These are phyloP conservation scores for Malassezia japonica DNA, from an alignment of 1,284 basidiomycete species.

Conservation along the genomic window DNA sequence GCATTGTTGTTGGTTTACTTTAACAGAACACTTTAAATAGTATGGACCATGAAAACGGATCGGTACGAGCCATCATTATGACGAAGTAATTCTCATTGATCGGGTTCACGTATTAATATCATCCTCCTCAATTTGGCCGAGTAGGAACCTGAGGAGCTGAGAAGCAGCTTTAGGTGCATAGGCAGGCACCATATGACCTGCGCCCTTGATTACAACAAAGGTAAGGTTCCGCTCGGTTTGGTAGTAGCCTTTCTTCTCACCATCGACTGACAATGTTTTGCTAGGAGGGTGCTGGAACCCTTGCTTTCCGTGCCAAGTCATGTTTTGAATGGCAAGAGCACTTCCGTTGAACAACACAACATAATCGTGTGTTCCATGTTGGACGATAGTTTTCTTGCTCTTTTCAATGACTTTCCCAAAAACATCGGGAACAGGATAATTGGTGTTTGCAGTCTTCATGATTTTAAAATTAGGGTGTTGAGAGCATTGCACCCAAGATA, in stretches of 20 bases:
- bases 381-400: conserved; percentile 25
- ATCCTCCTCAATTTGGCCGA: conserved; percentile 22
- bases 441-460: conserved; percentile 12
- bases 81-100: no score
- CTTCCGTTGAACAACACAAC: conserved; percentile 33
- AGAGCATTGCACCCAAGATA: conserved; percentile 26
- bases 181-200: conserved; percentile 33
- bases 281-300: conserved; percentile 32
- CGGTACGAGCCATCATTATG: no score
- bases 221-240: conserved; percentile 35
- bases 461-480: conserved; percentile 18
- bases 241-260: conserved; percentile 20
- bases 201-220: conserved; percentile 9
- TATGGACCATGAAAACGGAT: no score
- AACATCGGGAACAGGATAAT: conserved; percentile 21
- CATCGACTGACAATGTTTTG: conserved; percentile 14
- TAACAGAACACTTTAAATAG: no score
- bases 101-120: no score
- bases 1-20: no score
- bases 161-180: conserved; percentile 28
- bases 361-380: conserved; percentile 33
- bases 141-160: conserved; percentile 28
- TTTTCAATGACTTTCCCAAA: conserved; percentile 28
- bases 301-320: conserved; percentile 39
- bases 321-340: conserved; percentile 34